Conservation (phyloP, 2,329 filamentous ascomycete genomes). For the Volutella citrinella region DNA sequence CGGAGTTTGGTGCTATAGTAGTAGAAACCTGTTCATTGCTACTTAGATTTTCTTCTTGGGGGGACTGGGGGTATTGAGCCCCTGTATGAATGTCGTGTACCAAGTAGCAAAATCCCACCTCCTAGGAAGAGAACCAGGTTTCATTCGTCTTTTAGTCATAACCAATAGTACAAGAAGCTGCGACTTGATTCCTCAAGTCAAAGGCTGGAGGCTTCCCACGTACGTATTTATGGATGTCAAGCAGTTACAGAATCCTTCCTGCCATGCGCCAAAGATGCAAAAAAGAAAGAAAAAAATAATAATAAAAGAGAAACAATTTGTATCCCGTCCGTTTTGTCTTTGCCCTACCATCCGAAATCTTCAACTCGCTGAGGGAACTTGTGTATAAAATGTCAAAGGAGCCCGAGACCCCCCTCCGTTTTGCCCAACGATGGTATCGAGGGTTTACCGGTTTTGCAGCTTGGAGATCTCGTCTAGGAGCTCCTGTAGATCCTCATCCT, state of each 20-base stretch:
- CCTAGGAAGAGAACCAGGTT: slow-evolving; percentile 6
- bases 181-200: slow-evolving; percentile 15
- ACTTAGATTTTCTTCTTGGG: no score
- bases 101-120: no score
- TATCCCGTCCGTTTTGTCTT: slow-evolving; percentile 11
- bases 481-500: slow-evolving; percentile 82
- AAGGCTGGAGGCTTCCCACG: slow-evolving; percentile 12
- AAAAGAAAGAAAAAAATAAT: slow-evolving; percentile 7
- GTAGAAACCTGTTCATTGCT: no score
- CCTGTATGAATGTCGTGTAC: no score
- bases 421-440: background rate
- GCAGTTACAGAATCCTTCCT: slow-evolving; percentile 19
- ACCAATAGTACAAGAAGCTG: slow-evolving; percentile 19
- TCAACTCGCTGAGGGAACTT: slow-evolving; percentile 1
- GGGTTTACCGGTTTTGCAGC: slow-evolving; percentile 47
- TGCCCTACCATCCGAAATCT: slow-evolving; percentile 8
- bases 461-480: slow-evolving; percentile 89
- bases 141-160: slow-evolving; percentile 19
- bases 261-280: slow-evolving; percentile 30
- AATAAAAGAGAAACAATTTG: slow-evolving; percentile 2
- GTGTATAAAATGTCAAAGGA: slow-evolving; percentile 1
- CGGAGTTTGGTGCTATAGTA: no score
- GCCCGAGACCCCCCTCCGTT: no score
- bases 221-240: slow-evolving; percentile 12
- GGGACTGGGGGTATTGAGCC: no score